Evolutionary conservation across 1,284 basidiomycete genomes (phyloP), one percentile per base, ranked within the genome.

Genomic region (Apiotrichum montevideense): DNA sequence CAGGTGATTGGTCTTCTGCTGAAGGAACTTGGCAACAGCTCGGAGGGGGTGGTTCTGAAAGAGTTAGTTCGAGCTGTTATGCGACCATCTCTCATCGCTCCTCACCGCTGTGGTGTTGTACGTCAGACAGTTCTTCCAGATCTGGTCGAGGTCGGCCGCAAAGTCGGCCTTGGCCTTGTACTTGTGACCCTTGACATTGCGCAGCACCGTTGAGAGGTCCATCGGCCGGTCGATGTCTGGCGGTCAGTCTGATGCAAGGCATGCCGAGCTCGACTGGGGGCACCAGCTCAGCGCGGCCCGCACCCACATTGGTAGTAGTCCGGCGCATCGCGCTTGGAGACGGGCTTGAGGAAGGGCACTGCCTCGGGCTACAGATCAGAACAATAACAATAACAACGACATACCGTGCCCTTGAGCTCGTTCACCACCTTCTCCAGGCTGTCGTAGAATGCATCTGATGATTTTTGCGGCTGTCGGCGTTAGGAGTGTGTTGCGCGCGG

Each of bases 91-190:
- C 21, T 21, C 13, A 1, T 13, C 32, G 37, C 21, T 15, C 80
- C 85, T 58, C 66, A 91, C 93, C 76, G 91, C 88, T 14, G 86
- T 83, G 32, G 87, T 86, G 73, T 99, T 99, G 77, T 98, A 98
- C 10, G 83, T 84, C 65, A 88, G 83, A 74, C 95, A 98, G 68
- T 98, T 98, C 54, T 86, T 85, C 95, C 95, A 98, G 66, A 99
- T 98, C 60, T 96, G 83, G 66, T 95, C 89, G 46, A 99, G 79
- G 76, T 99, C 96, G 60, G 88, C 86, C 61, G 87, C 86, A 75
- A 99, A 98, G 68, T 95, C 88, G 59, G 84, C 82, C 78, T 98
- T 98, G 54, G 85, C 89, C 78, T 94, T 95, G 83, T 97, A 98
- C 52, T 84, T 82, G 71, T 88, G 89, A 51, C 82, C 79, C 79